Evolutionary conservation across 1,284 basidiomycete species (phyloP), one percentile per base, ranked within the genome.

Genomic region (Ganoderma boninense): DNA sequence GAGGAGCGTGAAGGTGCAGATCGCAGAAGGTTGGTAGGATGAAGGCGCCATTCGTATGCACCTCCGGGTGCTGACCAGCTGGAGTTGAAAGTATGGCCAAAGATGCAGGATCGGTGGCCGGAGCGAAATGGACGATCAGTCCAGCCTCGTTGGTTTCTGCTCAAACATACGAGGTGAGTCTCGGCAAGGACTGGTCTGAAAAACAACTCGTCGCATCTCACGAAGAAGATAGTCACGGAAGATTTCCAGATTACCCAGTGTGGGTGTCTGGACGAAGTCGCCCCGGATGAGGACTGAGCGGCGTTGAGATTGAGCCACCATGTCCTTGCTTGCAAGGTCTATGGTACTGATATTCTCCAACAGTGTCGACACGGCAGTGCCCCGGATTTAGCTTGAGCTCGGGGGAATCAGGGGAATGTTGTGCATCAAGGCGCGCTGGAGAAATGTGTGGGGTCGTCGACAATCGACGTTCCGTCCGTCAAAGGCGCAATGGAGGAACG

Each of bases 1-100:
- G 95, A 1, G 95, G 94, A 0, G 94, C 94, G 78, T 97, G 95
- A 0, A 96, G 85, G 78, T 96, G 95, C 11, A 94, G 83, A 79
- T 96, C 95, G 73, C 87, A 88, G 79, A 95, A 97, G 0, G 90
- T 89, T 0, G 95, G 94, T 6, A 94, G 74, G 46, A 96, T 71
- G 80, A 96, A 95, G 57, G 84, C 86, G 29, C 91, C 90, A 2
- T 72, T 61, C 3, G 87, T 86, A 16, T 92, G 75, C 18, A 80
- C 13, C n/a, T 62, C 38, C n/a, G 26, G 23, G n/a, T 43, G 23
- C 7, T 69, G 35, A 77, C 79, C 52, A 83, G 38, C 38, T 38
- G 73, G 69, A 10, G 62, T 64, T 2, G 76, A 68, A 8, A 80
- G 68, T 5, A 85, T 71, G 11, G 82, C 68, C 29, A 73, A 62